These are phyloP conservation scores for Claviceps maximensis DNA, from an alignment of 2,329 filamentous ascomycete species.

Conservation along the genomic window DNA sequence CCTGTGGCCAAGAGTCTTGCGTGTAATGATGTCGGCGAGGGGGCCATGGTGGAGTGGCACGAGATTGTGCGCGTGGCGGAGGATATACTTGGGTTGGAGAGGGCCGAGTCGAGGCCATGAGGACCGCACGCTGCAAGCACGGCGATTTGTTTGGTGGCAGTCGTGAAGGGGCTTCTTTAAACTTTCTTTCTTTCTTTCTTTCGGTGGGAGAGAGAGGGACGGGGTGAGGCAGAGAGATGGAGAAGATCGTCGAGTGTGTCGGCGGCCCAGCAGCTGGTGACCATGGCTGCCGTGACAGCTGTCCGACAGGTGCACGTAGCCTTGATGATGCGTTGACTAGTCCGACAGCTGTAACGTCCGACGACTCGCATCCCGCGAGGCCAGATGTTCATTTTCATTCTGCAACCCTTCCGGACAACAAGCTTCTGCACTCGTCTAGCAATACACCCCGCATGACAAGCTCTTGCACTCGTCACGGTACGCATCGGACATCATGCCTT, in stretches of 20 bases:
- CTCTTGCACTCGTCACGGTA: background rate
- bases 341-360: background rate
- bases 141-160: too few relatives aligned
- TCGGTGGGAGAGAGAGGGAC: too few relatives aligned
- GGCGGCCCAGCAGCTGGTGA: too few relatives aligned
- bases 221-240: too few relatives aligned
- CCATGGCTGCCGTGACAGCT: background rate
- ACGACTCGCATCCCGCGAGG: background rate
- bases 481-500: constrained; percentile 1
- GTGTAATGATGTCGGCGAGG: constrained; percentile 71
- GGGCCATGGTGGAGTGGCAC: constrained; percentile 73
- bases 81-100: constrained; percentile 26
- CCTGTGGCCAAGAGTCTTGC: constrained; percentile 68
- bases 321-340: background rate
- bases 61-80: constrained; percentile 58
- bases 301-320: background rate
- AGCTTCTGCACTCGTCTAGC: background rate
- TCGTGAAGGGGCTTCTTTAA: too few relatives aligned
- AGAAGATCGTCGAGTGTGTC: too few relatives aligned
- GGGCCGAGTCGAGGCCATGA: background rate
- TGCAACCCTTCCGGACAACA: background rate
- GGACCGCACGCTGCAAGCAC: too few relatives aligned
- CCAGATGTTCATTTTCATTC: background rate
- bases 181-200: too few relatives aligned
- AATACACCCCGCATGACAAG: background rate